A percentile compares a stretch with the other conserved stretches of the same genome.
These are phyloP conservation scores for Diaporthe capsici DNA, from an alignment of 2,329 filamentous ascomycete species.

Conservation along the genomic window DNA sequence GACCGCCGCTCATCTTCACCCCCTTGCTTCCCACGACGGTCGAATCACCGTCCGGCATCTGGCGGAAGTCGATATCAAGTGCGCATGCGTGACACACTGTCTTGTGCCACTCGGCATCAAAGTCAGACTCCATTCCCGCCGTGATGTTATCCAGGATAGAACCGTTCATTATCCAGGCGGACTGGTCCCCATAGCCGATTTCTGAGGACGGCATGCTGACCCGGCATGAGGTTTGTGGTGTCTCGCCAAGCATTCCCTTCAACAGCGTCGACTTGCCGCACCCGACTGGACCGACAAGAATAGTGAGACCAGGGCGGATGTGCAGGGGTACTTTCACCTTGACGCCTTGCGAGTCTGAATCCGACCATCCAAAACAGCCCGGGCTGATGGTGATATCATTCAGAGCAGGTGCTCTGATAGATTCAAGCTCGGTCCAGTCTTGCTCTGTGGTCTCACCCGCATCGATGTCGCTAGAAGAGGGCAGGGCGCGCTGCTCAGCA, in stretches of 20 bases:
- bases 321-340: slow-evolving; percentile 29
- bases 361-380: slow-evolving; percentile 38
- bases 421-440: slow-evolving; percentile 5
- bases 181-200: slow-evolving; percentile 52
- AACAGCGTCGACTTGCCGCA: slow-evolving; percentile 54
- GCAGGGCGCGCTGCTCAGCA: slow-evolving; percentile 38
- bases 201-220: slow-evolving; percentile 40
- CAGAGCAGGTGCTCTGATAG: background rate
- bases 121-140: slow-evolving; percentile 43
- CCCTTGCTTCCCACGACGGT: slow-evolving; percentile 62
- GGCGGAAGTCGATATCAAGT: slow-evolving; percentile 51
- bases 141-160: slow-evolving; percentile 53
- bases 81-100: slow-evolving; percentile 53
- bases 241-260: slow-evolving; percentile 50
- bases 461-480: fast-evolving
- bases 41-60: slow-evolving; percentile 53
- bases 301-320: slow-evolving; percentile 40
- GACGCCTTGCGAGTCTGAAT: slow-evolving; percentile 36
- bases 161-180: slow-evolving; percentile 51
- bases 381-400: background rate
- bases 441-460: no score
- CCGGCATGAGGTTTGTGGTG: slow-evolving; percentile 44
- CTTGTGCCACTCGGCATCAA: slow-evolving; percentile 50
- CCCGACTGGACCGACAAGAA: slow-evolving; percentile 53
- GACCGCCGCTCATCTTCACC: slow-evolving; percentile 61